A percentile compares a stretch with the other conserved stretches of the same genome.
Conservation (phyloP, 257 asterid species). For the Asclepias syriaca region DNA sequence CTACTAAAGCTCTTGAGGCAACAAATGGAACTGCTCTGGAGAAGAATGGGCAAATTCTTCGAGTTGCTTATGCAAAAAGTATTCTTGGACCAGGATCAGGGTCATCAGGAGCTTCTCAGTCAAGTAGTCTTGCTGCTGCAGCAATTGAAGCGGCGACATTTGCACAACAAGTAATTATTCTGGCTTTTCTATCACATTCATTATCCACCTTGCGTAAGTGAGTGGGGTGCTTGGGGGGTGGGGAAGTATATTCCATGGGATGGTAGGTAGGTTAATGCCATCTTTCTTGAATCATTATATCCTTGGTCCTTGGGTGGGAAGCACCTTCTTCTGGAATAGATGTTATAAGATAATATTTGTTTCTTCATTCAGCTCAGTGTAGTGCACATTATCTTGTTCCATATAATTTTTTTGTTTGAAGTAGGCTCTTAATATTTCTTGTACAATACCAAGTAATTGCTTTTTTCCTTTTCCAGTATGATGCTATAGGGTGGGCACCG, state of each 20-base stretch:
- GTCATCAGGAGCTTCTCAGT: constrained; percentile 68
- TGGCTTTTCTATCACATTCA: constrained; percentile 15
- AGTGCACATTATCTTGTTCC: neutral
- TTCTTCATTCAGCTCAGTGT: neutral
- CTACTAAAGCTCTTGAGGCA: constrained; percentile 89
- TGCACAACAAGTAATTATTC: constrained; percentile 82
- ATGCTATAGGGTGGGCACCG: constrained; percentile 98
- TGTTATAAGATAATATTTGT: neutral
- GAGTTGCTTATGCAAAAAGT: constrained; percentile 99
- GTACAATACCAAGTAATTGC: constrained; percentile 11
- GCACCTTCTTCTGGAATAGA: neutral
- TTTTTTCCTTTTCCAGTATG: constrained; percentile 51
- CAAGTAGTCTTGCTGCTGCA: constrained; percentile 98
- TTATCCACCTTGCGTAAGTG: neutral
- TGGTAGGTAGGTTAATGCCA: neutral
- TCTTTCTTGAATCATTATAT: neutral
- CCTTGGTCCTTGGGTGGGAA: neutral
- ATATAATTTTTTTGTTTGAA: neutral
- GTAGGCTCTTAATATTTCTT: neutral
- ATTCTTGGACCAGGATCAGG: constrained; percentile 80
- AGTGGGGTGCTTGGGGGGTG: too few species aligned
- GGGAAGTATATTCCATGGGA: neutral
- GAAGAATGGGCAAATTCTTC: constrained; percentile 96
- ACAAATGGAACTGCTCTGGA: constrained; percentile 88
- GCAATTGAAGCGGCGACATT: constrained; percentile 99